A percentile compares a stretch with the other conserved stretches of the same genome.
phyloP scores from a whole-genome alignment of 139 green algal genomes.

The Chlamydomonas schloesseri region DNA sequence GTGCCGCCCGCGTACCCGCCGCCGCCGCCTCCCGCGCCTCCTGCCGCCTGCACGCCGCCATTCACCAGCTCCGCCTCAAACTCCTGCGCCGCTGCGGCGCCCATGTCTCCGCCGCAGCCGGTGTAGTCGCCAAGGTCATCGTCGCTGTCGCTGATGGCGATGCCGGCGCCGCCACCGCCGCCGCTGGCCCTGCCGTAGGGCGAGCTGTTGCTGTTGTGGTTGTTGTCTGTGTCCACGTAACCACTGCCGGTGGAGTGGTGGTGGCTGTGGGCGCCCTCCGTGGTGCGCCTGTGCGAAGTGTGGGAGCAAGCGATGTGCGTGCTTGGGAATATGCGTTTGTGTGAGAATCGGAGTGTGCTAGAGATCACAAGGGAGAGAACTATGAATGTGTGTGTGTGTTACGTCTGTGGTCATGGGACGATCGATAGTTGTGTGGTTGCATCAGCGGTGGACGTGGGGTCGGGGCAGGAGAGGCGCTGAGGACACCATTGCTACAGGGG shows the following conservation, averaged over 20 bases:
- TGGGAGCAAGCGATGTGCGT: no score
- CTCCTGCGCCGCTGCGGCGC: constrained; percentile 11
- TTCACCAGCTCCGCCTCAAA: constrained; percentile 42
- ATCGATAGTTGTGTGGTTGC: no score
- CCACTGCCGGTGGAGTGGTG: not conserved
- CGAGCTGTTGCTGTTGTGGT: not conserved
- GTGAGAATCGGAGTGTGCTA: no score
- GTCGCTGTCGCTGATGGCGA: constrained; percentile 31
- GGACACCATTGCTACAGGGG: no score
- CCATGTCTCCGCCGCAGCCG: not conserved
- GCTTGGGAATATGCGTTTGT: no score
- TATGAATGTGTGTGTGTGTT: no score
- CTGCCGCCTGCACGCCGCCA: not conserved
- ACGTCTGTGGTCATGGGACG: no score
- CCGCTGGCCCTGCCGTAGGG: not conserved
- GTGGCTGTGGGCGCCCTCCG: not conserved
- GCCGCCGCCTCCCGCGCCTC: not conserved
- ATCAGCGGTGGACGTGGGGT: no score
- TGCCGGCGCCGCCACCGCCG: not conserved
- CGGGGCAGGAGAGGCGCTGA: no score
- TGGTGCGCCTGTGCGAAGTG: no score
- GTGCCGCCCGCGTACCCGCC: not conserved
- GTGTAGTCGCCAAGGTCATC: not conserved
- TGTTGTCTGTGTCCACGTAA: no score
- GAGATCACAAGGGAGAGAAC: no score